Conservation (phyloP, 2,329 filamentous ascomycete genomes). For the Aspergillus terreus region DNA sequence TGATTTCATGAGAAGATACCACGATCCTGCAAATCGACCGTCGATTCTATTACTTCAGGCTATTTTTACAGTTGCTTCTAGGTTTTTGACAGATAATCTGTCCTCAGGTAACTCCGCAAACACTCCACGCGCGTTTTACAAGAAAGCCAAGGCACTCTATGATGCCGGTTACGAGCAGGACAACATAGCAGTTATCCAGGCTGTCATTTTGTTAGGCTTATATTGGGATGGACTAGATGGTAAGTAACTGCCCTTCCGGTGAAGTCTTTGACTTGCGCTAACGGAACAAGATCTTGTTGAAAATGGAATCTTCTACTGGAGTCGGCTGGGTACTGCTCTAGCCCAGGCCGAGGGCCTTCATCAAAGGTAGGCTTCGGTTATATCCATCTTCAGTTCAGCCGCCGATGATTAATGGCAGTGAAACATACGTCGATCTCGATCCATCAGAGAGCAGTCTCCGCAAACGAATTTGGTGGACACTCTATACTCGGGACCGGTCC, state of each 20-base stretch:
- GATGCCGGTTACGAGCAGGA: constrained; percentile 11
- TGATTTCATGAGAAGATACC: constrained; percentile 10
- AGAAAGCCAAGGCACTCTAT: constrained; percentile 13
- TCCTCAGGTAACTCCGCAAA: background rate
- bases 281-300: constrained; percentile 10
- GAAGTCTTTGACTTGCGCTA: background rate
- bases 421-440: constrained; percentile 5
- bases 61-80: constrained; percentile 11
- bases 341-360: constrained; percentile 10
- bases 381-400: background rate
- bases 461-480: constrained; percentile 15
- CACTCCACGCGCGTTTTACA: constrained; percentile 9
- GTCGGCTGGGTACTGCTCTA: constrained; percentile 12
- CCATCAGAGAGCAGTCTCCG: constrained; percentile 3
- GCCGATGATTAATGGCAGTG: constrained; percentile 1
- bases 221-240: constrained; percentile 15
- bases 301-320: constrained; percentile 15
- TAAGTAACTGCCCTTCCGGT: background rate
- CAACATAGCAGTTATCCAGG: constrained; percentile 4
- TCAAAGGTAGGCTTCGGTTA: constrained; percentile 1
- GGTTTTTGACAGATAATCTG: background rate
- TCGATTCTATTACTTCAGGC: constrained; percentile 12
- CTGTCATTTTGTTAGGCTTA: constrained; percentile 8
- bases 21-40: background rate
- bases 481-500: constrained; percentile 13